A percentile compares a stretch with the other conserved stretches of the same genome.
phyloP scores from a whole-genome alignment of 2,329 filamentous ascomycete species.

The Epichloe scottii region DNA sequence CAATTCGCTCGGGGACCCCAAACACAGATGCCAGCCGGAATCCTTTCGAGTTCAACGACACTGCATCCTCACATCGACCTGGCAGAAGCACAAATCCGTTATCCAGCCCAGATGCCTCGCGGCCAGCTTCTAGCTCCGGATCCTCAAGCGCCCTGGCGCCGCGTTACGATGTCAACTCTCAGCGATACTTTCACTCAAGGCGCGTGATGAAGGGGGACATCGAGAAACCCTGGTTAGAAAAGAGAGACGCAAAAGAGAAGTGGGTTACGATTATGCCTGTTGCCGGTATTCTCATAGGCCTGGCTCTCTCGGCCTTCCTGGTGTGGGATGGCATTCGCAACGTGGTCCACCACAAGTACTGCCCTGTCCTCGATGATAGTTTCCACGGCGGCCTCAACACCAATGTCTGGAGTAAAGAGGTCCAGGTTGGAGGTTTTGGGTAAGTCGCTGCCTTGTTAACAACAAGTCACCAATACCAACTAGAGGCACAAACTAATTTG shows the following conservation, averaged over 20 bases:
- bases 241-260: slow-evolving; percentile 66
- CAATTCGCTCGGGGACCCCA: slow-evolving; percentile 29
- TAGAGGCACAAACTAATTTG: not conserved
- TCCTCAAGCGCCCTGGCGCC: slow-evolving; percentile 28
- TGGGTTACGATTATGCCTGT: slow-evolving; percentile 75
- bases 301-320: slow-evolving; percentile 56
- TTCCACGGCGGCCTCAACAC: slow-evolving; percentile 47
- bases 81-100: slow-evolving; percentile 30
- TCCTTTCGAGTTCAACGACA: slow-evolving; percentile 28
- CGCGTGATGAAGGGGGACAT: slow-evolving; percentile 59
- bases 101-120: slow-evolving; percentile 30
- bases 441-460: slow-evolving; percentile 28
- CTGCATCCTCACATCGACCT: slow-evolving; percentile 21
- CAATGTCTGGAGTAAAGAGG: slow-evolving; percentile 60
- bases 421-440: slow-evolving; percentile 65
- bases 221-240: slow-evolving; percentile 66
- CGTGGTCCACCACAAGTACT: slow-evolving; percentile 66
- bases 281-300: slow-evolving; percentile 55
- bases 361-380: slow-evolving; percentile 51
- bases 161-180: slow-evolving; percentile 25
- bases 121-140: slow-evolving; percentile 34
- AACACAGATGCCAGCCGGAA: slow-evolving; percentile 27
- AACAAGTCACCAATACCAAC: not conserved
- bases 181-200: slow-evolving; percentile 60
- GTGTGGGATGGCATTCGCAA: slow-evolving; percentile 62